phyloP scores from a whole-genome alignment of 441 rosid species.

The Jatropha multifida region DNA sequence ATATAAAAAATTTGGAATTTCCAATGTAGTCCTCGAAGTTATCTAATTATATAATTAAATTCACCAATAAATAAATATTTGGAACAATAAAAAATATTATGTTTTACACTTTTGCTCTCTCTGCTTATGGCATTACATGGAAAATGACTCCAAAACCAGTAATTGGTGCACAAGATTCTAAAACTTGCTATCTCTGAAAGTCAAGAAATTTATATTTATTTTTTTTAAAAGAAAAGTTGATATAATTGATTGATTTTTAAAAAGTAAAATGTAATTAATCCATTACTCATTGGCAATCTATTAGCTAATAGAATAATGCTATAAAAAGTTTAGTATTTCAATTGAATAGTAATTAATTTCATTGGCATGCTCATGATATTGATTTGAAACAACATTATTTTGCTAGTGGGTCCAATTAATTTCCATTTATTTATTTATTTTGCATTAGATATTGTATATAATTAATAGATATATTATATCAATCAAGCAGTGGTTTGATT shows the following conservation, averaged over 20 bases:
- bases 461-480: no score
- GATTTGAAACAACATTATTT: not conserved
- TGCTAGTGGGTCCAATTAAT: not conserved
- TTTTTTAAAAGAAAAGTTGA: not conserved
- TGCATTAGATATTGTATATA: no score
- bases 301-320: not conserved
- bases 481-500: no score
- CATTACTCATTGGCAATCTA: not conserved
- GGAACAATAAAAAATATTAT: not conserved
- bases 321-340: not conserved
- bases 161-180: constrained; percentile 30
- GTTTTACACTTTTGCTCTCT: not conserved
- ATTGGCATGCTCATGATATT: not conserved
- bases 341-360: not conserved
- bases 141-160: constrained; percentile 11
- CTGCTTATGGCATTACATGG: constrained; percentile 7
- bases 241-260: constrained; percentile 1
- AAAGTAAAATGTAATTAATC: constrained; percentile 16
- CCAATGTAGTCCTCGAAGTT: no score
- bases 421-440: not conserved
- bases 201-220: constrained; percentile 11
- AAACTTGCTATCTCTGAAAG: constrained; percentile 35
- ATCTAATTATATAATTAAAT: no score
- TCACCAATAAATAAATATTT: no score
- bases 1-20: no score